Evolutionary conservation across 177 flowering plant species (phyloP).

Genomic region (Telopea speciosissima): DNA sequence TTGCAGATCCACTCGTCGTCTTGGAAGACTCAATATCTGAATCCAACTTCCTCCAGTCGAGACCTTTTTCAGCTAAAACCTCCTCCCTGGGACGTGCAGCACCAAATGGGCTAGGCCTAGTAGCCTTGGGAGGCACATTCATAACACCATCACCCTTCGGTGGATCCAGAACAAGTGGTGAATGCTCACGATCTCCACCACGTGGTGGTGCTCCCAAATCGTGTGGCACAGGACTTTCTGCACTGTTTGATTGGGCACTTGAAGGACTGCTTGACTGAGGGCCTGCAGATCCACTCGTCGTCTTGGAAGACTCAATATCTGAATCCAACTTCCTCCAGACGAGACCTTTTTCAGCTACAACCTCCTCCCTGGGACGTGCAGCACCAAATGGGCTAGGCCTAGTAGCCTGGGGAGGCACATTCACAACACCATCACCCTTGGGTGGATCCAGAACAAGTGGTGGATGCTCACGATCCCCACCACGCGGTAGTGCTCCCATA

Average conservation of each 20-base stretch:
- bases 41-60: conserved; percentile 85
- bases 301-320: conserved; percentile 57
- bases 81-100: conserved; percentile 90
- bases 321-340: conserved; percentile 80
- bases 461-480: conserved; percentile 33
- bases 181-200: conserved; percentile 33
- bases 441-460: conserved; percentile 53
- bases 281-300: conserved; percentile 56
- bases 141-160: conserved; percentile 28
- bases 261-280: no score
- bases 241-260: conserved; percentile 43
- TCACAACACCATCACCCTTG: conserved; percentile 21
- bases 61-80: conserved; percentile 79
- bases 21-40: conserved; percentile 55
- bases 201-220: no score
- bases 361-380: conserved; percentile 87
- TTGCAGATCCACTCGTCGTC: conserved; percentile 56
- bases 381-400: conserved; percentile 80
- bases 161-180: conserved; percentile 48
- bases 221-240: conserved; percentile 41
- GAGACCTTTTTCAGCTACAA: conserved; percentile 82
- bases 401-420: conserved; percentile 30
- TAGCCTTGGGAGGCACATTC: conserved; percentile 32
- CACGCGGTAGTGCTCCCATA: background rate
- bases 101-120: no score